Evolutionary conservation across 1,139 yeast genomes (phyloP), one percentile per base, ranked within the genome.

Genomic region (Yamadazyma triangularis): DNA sequence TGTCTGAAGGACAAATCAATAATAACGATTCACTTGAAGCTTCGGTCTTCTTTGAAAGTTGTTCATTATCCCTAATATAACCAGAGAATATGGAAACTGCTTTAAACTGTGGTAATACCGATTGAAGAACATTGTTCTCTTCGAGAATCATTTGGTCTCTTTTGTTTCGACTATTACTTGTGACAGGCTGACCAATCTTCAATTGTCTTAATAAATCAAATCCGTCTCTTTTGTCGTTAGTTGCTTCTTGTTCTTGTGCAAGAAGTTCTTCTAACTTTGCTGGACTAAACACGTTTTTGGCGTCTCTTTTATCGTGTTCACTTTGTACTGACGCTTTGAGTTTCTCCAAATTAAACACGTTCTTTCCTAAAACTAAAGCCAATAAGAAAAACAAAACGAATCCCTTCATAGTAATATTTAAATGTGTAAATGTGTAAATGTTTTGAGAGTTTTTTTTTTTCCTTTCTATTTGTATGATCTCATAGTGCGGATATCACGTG

Each of bases 1-100:
- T 51, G 47, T 81, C 73, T 2, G 73, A 60, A 5, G 89, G 88
- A 3, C 86, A 79, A 44, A 81, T 68, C 6, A 81, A 58, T 40
- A 72, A 62, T 55, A 75, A 56, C 25, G 60, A 49, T 37, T 53
- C 53, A 18, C 53, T 40, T 15, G 53, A 43, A 21, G 51, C 45
- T 30, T 69, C 77, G 30, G 75, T 70, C 40, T 58, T 61, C 15
- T 47, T 32, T 18, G 69, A 61, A 15, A 76, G 44, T 4, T 58
- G 66, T n/a, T 60, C 49, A 42, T 70, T 57, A 42, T 77, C 80
- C 35, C 85, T 61, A 18, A 78, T 51, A 46, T 77, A 77, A 2
- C 74, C 70, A 2, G 81, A 60, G 48, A 77, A 74, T 2, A 77
- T 58, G 2, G 77, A 65, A 26, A 77, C 61, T 11, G 58, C 56